phyloP scores from a whole-genome alignment of 305 asterid species.

The Fraxinus angustifolia region DNA sequence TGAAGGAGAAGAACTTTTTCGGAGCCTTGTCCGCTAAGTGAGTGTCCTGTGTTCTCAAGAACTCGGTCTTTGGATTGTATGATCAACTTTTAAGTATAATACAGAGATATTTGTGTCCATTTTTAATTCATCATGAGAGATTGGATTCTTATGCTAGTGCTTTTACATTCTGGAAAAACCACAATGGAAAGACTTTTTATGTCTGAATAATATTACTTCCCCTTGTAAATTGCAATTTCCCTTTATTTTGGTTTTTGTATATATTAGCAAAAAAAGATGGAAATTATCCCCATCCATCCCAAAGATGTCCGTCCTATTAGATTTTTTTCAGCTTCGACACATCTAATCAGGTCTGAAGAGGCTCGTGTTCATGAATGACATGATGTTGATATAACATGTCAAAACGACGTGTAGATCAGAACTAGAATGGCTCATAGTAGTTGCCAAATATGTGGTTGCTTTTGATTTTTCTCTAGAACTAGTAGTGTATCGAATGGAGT shows the following conservation, averaged over 20 bases:
- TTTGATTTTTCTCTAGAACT: neutral
- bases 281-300: neutral
- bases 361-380: neutral
- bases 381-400: neutral
- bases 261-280: neutral
- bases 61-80: neutral
- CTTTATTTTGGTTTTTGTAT: neutral
- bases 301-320: neutral
- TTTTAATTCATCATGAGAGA: neutral
- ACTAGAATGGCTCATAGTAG: neutral
- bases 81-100: neutral
- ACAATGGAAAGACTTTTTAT: neutral
- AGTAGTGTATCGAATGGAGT: neutral
- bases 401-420: neutral
- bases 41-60: neutral
- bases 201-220: neutral
- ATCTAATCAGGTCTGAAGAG: neutral
- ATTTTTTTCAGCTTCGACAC: neutral
- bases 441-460: neutral
- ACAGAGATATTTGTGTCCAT: neutral
- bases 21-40: neutral
- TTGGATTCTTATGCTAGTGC: neutral
- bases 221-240: neutral
- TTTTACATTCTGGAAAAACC: neutral
- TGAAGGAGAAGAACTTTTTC: conserved; percentile 23